A percentile compares a stretch with the other conserved stretches of the same genome.
These are phyloP conservation scores for Afroboletus lepidellus DNA, from an alignment of 1,284 basidiomycete genomes.

Conservation along the genomic window DNA sequence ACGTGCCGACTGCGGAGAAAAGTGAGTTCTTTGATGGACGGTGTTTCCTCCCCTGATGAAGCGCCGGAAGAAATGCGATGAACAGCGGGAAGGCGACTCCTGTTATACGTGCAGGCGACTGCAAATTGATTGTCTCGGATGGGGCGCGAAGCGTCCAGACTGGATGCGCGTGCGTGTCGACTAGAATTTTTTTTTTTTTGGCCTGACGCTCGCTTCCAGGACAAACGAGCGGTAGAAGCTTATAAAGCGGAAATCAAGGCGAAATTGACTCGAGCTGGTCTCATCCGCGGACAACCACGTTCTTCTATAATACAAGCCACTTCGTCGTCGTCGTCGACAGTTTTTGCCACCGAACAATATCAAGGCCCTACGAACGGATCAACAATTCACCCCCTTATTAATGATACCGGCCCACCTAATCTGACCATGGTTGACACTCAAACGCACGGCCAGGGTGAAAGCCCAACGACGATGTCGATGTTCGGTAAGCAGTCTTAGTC, in stretches of 20 bases:
- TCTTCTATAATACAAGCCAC: constrained; percentile 45
- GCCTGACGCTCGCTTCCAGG: constrained; percentile 42
- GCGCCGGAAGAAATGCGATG: constrained; percentile 71
- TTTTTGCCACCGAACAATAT: constrained; percentile 35
- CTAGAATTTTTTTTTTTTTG: constrained; percentile 8
- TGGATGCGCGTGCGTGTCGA: constrained; percentile 72
- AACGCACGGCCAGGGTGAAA: constrained; percentile 20
- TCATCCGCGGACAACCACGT: constrained; percentile 77
- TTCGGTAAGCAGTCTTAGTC: constrained; percentile 24
- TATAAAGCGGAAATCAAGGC: constrained; percentile 84
- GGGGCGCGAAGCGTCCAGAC: constrained; percentile 75
- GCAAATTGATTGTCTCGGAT: constrained; percentile 74
- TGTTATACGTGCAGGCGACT: constrained; percentile 76
- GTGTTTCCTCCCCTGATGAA: constrained; percentile 4
- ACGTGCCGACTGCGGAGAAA: constrained; percentile 79
- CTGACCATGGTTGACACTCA: constrained; percentile 28
- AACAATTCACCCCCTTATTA: constrained; percentile 19
- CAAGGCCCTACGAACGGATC: constrained; percentile 24
- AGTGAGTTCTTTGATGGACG: constrained; percentile 38
- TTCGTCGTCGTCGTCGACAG: constrained; percentile 30
- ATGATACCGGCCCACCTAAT: constrained; percentile 18
- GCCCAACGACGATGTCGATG: constrained; percentile 30
- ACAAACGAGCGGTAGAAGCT: constrained; percentile 75
- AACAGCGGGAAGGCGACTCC: constrained; percentile 71
- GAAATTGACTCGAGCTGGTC: constrained; percentile 68